Base-by-base conservation (phyloP, 441 rosid genomes). In the Bruguiera hainesii region DNA sequence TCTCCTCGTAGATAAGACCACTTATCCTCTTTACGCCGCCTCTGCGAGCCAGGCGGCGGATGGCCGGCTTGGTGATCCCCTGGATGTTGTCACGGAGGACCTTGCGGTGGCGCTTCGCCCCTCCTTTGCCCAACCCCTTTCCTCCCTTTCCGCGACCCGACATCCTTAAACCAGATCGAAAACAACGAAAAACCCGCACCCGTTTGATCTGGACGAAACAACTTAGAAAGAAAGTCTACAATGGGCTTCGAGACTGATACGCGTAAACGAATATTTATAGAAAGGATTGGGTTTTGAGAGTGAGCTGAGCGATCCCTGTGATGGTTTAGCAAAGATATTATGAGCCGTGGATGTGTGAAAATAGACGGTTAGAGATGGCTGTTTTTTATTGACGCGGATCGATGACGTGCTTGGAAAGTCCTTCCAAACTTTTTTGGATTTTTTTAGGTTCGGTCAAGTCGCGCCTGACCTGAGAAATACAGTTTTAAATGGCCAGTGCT, bases 71-170 rank as follows among this genome's bases (percentile, higher is more conserved):
- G 0, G 75, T 71, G 29, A 71, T 71, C 1, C 75, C 73, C 61
- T 70, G 73, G 46, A 70, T 71, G 64, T 72, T 72, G 21, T 72
- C 75, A 0, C 75, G 60, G 6, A 72, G 63, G 7, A 64, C 74
- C 52, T 71, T 71, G 60, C 74, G 39, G 64, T 71, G 74, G 23
- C 74, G 33, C 66, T 72, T 72, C 2, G 75, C 75, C 61, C 75
- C 75, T 60, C 75, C 75, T 56, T 72, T 72, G 6, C 74, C 75
- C 30, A 72, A 42, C 6, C 75, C 75, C 71, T 72, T 72, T 0
- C 76, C 71, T 33, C 72, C 76, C 59, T 72, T 72, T 67, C 75
- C 75, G 1, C 71, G 65, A 9, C 75, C 70, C 2, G 71, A 72
- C 75, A 65, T 72, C 69, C 53, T 51, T 2, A 0, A 15, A 29